A percentile compares a stretch with the other conserved stretches of the same genome.
Conservation (phyloP, 768 basidiomycete species). For the Pulveroboletus sp. region DNA sequence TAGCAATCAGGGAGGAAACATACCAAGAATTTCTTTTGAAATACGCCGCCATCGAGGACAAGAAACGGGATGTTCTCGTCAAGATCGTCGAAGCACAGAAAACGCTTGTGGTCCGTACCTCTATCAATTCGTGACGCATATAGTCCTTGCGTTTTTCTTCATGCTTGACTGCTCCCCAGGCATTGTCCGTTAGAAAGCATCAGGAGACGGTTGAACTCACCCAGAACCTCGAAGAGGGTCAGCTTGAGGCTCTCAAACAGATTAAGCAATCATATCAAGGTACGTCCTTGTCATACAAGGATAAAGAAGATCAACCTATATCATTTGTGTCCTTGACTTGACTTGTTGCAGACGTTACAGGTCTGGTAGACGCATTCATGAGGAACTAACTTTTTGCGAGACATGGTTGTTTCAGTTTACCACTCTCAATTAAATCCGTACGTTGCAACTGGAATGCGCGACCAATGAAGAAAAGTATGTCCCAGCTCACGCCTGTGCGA, state of each 20-base stretch:
- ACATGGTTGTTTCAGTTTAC: too few relatives aligned
- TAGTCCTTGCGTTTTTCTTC: too few relatives aligned
- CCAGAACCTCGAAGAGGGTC: slow-evolving; percentile 22
- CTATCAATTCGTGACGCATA: background rate
- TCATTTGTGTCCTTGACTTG: background rate
- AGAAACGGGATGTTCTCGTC: slow-evolving; percentile 23
- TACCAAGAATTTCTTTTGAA: slow-evolving; percentile 26
- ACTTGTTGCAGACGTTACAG: slow-evolving; percentile 11
- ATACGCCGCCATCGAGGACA: slow-evolving; percentile 24
- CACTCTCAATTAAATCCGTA: too few relatives aligned
- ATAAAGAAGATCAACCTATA: background rate
- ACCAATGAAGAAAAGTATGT: too few relatives aligned
- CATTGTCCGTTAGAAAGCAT: slow-evolving; percentile 26
- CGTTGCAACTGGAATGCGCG: too few relatives aligned
- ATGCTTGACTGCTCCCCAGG: slow-evolving; percentile 2
- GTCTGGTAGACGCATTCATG: slow-evolving; percentile 21
- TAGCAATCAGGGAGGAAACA: slow-evolving; percentile 15
- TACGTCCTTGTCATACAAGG: background rate
- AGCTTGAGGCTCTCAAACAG: slow-evolving; percentile 20
- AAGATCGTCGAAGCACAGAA: slow-evolving; percentile 23
- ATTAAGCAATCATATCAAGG: slow-evolving; percentile 20
- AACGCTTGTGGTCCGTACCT: slow-evolving; percentile 22
- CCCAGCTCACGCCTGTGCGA: too few relatives aligned
- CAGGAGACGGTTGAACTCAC: slow-evolving; percentile 21
- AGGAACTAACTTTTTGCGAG: slow-evolving; percentile 3